Base-by-base conservation (phyloP, 1,284 basidiomycete species). In the Ceratobasidium sp. region DNA sequence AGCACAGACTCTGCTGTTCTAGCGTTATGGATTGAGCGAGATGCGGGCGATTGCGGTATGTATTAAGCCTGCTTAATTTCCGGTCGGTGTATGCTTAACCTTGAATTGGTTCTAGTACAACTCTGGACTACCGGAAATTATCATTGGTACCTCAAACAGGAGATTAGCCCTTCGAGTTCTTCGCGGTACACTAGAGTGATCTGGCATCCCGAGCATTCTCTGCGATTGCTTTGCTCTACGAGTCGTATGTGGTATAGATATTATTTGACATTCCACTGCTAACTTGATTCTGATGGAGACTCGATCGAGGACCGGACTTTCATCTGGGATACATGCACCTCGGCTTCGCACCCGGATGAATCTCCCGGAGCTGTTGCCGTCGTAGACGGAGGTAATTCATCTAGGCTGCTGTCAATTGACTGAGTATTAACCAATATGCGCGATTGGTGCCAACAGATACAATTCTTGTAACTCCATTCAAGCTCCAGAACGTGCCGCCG, bases 71-170 rank as follows among this genome's bases (percentile, higher is more conserved):
- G 12, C 12, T 53, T 53, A 16, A 14, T 4, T 53, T 25, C 21
- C 14, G 7, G 21, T 59, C 12, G 42, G 48, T 30, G 23, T 12
- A n/a, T n/a, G 14, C 53, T 46, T 6, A 25, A 42, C 14, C 42
- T 18, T 59, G 7, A 56, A 16, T 51, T 30, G 8, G 14, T 60
- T 44, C 12, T 76, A 90, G 93, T 99, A 23, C 97, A 99, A 81
- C 82, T 99, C 1, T 99, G 95, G 95, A 92, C 94, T 0, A 94
- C 86, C 28, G 90, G 92, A 60, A 99, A 99, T 80, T 99, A 97
- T 80, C 92, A 98, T 79, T 98, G 96, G 92, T 94, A 96, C 81
- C 85, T 98, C 72, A 97, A 97, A 80, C 92, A 95, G 78, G 93
- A 96, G 78, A 83, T 96, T 59, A 77, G 81, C 16, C 86, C 90